Conservation (phyloP, 495 filamentous ascomycete species). For the Trichoderma erinaceum region DNA sequence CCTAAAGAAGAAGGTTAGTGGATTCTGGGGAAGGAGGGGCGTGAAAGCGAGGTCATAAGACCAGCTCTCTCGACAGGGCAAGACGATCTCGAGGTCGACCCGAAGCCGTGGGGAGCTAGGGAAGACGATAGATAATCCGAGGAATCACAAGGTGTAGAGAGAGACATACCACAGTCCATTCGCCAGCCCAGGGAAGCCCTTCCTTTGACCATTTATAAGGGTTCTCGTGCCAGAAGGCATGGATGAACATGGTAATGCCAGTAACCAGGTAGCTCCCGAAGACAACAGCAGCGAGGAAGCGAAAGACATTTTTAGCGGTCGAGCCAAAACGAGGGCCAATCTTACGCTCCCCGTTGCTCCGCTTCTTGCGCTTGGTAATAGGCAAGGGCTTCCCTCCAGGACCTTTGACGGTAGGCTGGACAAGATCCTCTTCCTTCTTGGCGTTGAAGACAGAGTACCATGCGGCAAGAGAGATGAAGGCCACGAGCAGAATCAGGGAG, state of each 20-base stretch:
- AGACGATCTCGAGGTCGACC: not conserved
- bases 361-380: constrained; percentile 42
- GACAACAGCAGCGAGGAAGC: constrained; percentile 61
- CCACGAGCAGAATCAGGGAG: constrained; percentile 36
- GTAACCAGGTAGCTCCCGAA: constrained; percentile 70
- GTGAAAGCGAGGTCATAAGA: not conserved
- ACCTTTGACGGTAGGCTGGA: constrained; percentile 41
- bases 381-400: constrained; percentile 81
- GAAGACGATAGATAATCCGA: not conserved
- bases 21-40: constrained; percentile 13
- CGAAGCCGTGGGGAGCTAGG: not conserved
- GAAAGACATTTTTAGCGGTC: constrained; percentile 60
- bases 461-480: constrained; percentile 37
- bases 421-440: constrained; percentile 37
- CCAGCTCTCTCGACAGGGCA: not conserved
- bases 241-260: constrained; percentile 65
- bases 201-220: constrained; percentile 30
- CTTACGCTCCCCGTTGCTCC: constrained; percentile 35
- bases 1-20: constrained; percentile 43
- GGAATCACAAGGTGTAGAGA: not conserved
- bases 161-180: constrained; percentile 15
- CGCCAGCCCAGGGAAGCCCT: constrained; percentile 14
- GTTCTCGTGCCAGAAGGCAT: constrained; percentile 51
- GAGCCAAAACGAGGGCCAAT: constrained; percentile 36
- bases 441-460: constrained; percentile 40